A percentile compares a stretch with the other conserved stretches of the same genome.
These are phyloP conservation scores for Penicillium pancosmium DNA, from an alignment of 495 filamentous ascomycete genomes.

Conservation along the genomic window DNA sequence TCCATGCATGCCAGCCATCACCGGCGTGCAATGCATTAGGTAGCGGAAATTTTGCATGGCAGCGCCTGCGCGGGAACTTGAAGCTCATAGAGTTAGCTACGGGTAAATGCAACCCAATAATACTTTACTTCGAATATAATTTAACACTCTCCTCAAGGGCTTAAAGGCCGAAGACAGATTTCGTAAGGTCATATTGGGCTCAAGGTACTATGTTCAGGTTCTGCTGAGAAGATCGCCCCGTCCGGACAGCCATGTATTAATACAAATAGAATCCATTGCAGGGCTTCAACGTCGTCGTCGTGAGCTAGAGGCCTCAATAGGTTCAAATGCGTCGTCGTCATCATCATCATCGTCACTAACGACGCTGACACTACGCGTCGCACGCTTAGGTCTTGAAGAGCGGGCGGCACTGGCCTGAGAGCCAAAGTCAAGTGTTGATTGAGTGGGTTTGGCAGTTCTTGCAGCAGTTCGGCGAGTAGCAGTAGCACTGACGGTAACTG, in stretches of 20 bases:
- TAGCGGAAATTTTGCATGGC: not conserved
- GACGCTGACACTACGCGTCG: constrained; percentile 42
- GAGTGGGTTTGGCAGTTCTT: constrained; percentile 43
- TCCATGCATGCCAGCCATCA: not conserved
- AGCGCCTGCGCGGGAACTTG: too few relatives aligned
- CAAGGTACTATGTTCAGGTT: too few relatives aligned
- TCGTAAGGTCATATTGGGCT: not conserved
- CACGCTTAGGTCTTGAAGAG: constrained; percentile 46
- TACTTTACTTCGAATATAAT: too few relatives aligned
- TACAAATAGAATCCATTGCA: not conserved
- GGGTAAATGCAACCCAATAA: too few relatives aligned
- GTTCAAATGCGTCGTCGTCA: constrained; percentile 82
- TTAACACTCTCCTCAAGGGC: too few relatives aligned
- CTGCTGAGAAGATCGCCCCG: too few relatives aligned
- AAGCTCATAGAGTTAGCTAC: not conserved
- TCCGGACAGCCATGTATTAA: not conserved
- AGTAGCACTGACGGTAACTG: constrained; percentile 41
- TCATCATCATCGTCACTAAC: constrained; percentile 62
- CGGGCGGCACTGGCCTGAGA: constrained; percentile 50
- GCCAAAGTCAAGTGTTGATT: constrained; percentile 75
- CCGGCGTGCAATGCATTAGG: not conserved
- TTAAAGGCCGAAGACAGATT: not conserved
- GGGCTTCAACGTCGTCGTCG: not conserved
- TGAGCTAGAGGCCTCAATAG: constrained; percentile 34
- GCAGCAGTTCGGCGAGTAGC: constrained; percentile 36